Evolutionary conservation across 2,329 filamentous ascomycete genomes (phyloP), one percentile per base, ranked within the genome.

Genomic region (Ceratocystis smalleyi): DNA sequence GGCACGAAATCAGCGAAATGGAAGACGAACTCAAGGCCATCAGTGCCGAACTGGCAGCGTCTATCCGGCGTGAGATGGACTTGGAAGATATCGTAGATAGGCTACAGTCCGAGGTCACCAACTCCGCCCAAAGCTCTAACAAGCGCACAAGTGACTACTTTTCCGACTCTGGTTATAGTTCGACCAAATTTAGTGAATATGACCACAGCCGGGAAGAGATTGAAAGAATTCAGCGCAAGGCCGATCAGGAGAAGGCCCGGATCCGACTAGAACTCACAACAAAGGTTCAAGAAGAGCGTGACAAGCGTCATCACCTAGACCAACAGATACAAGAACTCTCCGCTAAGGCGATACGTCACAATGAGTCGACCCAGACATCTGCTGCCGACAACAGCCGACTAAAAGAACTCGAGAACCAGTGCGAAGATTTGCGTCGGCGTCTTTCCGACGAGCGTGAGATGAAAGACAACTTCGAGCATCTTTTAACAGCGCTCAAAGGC

Each of bases 141-240:
- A 87, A 88, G 72, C 83, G 92, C 67, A 95, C 89, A 8, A 97
- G 94, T 75, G 94, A 99, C 75, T 97, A 99, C 76, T 99, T 94
- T 73, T 99, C 94, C 1, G 94, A 99, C 73, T 96, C 91, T 5
- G 94, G 94, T 40, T 87, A 89, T 65, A 92, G 90, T 73, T 92
- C 90, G 0, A 81, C 89, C 63, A 88, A 90, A 70, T 87, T 86
- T 71, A 85, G 87, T 67, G 86, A 89, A 59, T 77, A 77, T 66
- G 83, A 86, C 66, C 78, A 82, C 54, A 79, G 77, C 40, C 80
- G 79, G 61, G 83, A 86, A 70, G 89, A 96, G 72, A 77, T 96
- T 43, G 89, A 95, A 67, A 89, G 85, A 73, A 80, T 94, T 57
- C 87, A 91, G 70, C 82, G 94, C 68, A 85, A 85, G 69, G 85